phyloP scores from a whole-genome alignment of 495 filamentous ascomycete species.

The Podospora fimiseda region DNA sequence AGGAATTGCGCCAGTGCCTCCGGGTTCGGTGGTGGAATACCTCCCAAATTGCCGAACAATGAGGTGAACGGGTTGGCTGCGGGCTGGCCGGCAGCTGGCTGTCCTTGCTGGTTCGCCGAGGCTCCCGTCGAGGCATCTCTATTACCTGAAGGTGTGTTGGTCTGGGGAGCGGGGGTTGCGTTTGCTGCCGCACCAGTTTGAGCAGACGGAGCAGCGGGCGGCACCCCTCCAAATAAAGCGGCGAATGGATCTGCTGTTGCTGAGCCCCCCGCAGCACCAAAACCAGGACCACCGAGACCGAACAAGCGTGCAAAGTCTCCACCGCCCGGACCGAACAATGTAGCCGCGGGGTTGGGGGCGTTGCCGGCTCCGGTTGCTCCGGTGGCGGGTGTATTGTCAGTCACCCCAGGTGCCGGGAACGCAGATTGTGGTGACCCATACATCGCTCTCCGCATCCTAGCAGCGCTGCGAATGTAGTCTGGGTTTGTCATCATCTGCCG shows the following conservation, averaged over 20 bases:
- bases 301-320: constrained; percentile 15
- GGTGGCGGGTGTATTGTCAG: constrained; percentile 57
- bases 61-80: constrained; percentile 38
- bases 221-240: constrained; percentile 50
- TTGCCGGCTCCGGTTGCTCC: constrained; percentile 20
- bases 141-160: constrained; percentile 6
- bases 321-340: constrained; percentile 32
- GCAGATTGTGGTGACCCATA: constrained; percentile 42
- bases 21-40: constrained; percentile 9
- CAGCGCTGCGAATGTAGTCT: constrained; percentile 67
- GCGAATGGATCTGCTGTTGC: constrained; percentile 64
- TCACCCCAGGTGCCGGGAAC: constrained; percentile 87
- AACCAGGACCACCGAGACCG: constrained; percentile 28
- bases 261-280: too few relatives aligned
- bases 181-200: constrained; percentile 9
- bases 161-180: constrained; percentile 18
- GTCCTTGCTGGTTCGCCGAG: constrained; percentile 4
- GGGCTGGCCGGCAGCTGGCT: constrained; percentile 11
- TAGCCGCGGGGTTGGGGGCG: too few relatives aligned
- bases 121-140: not conserved
- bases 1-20: constrained; percentile 45
- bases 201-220: constrained; percentile 11
- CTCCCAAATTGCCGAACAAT: constrained; percentile 28
- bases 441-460: constrained; percentile 70
- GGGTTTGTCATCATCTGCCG: constrained; percentile 96